Evolutionary conservation across 2,329 filamentous ascomycete species (phyloP).

Genomic region (Apiospora phragmitis): DNA sequence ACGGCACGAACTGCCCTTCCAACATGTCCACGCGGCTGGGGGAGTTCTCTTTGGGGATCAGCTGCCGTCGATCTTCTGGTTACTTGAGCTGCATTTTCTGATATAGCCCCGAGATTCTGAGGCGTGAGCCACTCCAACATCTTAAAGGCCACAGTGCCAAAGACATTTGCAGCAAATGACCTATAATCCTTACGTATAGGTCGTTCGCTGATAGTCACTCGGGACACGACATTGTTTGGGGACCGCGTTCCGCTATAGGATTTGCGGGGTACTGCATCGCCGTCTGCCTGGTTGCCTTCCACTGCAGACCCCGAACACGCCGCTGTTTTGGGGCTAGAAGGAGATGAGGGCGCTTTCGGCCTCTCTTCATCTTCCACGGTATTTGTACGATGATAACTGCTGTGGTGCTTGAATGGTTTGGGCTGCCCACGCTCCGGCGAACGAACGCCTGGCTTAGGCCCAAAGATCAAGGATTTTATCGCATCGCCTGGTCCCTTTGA

Average conservation of each 20-base stretch:
- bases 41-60: slow-evolving; percentile 1
- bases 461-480: slow-evolving; percentile 48
- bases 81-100: slow-evolving; percentile 33
- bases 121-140: slow-evolving; percentile 73
- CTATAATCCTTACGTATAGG: slow-evolving; percentile 55
- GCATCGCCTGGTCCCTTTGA: slow-evolving; percentile 46
- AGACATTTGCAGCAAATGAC: slow-evolving; percentile 63
- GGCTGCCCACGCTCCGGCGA: slow-evolving; percentile 21
- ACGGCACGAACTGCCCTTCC: slow-evolving; percentile 12
- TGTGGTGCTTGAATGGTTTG: neutral
- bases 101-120: slow-evolving; percentile 51
- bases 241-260: neutral
- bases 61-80: slow-evolving; percentile 24
- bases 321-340: neutral
- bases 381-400: neutral
- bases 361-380: slow-evolving; percentile 8
- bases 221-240: slow-evolving; percentile 13
- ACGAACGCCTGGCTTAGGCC: slow-evolving; percentile 30
- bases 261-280: neutral
- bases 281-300: neutral
- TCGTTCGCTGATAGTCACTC: slow-evolving; percentile 46
- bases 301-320: neutral
- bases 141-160: slow-evolving; percentile 66
- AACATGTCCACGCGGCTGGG: neutral
- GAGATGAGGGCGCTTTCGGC: neutral